Base-by-base conservation (phyloP, 2,329 filamentous ascomycete species). In the Alternaria gaisen region DNA sequence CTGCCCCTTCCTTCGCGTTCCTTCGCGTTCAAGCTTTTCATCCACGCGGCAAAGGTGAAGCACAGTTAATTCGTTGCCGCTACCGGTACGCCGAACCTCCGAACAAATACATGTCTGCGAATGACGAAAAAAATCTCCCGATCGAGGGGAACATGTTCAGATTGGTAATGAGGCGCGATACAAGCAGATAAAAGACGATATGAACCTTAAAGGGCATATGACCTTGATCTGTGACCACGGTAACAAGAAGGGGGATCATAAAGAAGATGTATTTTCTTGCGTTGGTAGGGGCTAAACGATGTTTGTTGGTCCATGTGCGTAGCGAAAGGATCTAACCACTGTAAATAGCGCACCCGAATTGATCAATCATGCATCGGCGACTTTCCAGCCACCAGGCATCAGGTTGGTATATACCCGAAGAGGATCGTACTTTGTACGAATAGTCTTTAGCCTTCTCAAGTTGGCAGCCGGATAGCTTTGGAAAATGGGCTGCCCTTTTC, bases 401-500 rank as follows among this genome's bases (percentile, higher is more conserved):
- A 72, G 32, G 16, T 71, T 54, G 1, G 69, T 70, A 20, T 74
- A 77, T 1, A 74, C 58, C 28, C 65, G 68, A 2, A 63, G 55
- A 3, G 72, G 73, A 53, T 79, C 76, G 36, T 77, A 77, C 58
- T 72, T 70, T 2, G 58, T 52, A 42, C 76, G 74, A 44, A 78
- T 68, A 41, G 52, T 20, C 53, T 75, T 64, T 53, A 79, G 42
- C 43, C 58, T 66, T 51, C 63, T 53, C 26, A 78, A 40, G 58
- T 77, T 77, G 3, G 60, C 58, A n/a, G 66, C 68, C 18, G 70
- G 72, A 50, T 77, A 79, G 36, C 68, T 67, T 9, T 66, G 56
- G 22, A 74, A 74, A 5, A 74, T 58, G 1, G 64, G 65, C 53
- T 72, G 72, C 16, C 69, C 65, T 41, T 66, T 64, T n/a, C 74